Base-by-base conservation (phyloP, 352 stramenopile genomes). In the Globisporangium heterothallicum region DNA sequence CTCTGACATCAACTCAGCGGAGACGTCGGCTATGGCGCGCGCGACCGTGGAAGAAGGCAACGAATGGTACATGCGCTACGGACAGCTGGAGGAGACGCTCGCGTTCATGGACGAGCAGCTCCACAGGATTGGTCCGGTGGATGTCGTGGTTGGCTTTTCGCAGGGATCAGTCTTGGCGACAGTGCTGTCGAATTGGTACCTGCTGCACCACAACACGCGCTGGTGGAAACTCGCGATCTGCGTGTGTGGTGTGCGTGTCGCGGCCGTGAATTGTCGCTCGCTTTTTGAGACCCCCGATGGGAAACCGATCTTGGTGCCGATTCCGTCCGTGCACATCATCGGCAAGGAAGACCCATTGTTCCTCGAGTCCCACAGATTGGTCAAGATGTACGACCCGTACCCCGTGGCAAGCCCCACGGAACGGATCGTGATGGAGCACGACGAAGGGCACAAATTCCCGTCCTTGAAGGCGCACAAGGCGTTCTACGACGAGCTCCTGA, bases 61-160 rank as follows among this genome's bases (percentile, higher is more conserved):
- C 6, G 21, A 44, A 12, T 66, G 59, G 63, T 59, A 29, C 6
- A 65, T 64, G 61, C 40, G 47, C 25, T 64, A 66, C 38, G 52
- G 58, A 13, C 49, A 61, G 13, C 49, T 74, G 27, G 62, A 74
- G 4, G 49, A 60, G 24, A 64, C 63, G 25, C 40, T 80, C 12
- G 55, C 46, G 38, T 68, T 56, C 43, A 59, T 84, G 54, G 57
- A 74, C 24, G 42, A 58, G 12, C 50, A 78, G 49, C 41, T 81
- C 2, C 44, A 57, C 6, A 21, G 53, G 19, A 40, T 70, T 16
- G 70, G 64, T 2, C 62, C 72, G 16, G 70, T 75, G 27, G 72
- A 84, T 41, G 63, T 74, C 30, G 61, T 74, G 4, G 42, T 78
- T 14, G 69, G 70, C 13, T 84, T 84, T 45, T 84, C 70, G 25